Evolutionary conservation across 1,284 basidiomycete species (phyloP), one percentile per base, ranked within the genome.

Genomic region (Meira miltonrushii): DNA sequence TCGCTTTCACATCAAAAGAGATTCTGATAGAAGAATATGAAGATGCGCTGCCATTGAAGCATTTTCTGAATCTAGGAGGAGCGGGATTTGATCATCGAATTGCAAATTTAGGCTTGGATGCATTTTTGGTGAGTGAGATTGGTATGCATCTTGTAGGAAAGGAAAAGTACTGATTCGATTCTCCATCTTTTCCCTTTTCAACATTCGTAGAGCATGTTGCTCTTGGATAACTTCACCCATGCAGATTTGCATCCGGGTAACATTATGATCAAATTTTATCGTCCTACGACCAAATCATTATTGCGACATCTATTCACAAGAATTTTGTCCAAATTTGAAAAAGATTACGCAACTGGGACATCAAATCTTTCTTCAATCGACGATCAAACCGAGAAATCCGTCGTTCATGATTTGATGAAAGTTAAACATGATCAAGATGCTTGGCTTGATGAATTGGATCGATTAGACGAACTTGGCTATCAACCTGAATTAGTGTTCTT

Each of bases 221-320:
- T 99, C 1, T 82, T 98, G 49, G 94, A 99, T 80, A 98, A 99
- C 79, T 99, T 96, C 79, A 92, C 94, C 1, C 94, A 98, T 78
- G 87, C 93, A 2, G 94, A 75, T 48, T 54, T 75, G 60, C 89
- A 90, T 79, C 91, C 92, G 0, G 94, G 94, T 33, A 96, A 96
- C 79, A 94, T 96, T 79, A 92, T 97, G 88, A 87, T 96, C 81
- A 94, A 93, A 78, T 95, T 97, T 79, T 87, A 87, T 77, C 88
- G 88, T 75, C 89, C 89, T 0, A 82, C 85, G 15, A 72, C 69
- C 25, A 61, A 68, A 48, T 71, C 73, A 13, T 50, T 75, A 44
- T 62, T 78, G 3, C 58, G 64, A 25, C 69, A 73, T 53, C 39
- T 72, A 3, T 63, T 73, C 15, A 61, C 66, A 1, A 60, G 72